Conservation (phyloP, 306 rosid genomes). For the Oxytropis ochrocephala region DNA sequence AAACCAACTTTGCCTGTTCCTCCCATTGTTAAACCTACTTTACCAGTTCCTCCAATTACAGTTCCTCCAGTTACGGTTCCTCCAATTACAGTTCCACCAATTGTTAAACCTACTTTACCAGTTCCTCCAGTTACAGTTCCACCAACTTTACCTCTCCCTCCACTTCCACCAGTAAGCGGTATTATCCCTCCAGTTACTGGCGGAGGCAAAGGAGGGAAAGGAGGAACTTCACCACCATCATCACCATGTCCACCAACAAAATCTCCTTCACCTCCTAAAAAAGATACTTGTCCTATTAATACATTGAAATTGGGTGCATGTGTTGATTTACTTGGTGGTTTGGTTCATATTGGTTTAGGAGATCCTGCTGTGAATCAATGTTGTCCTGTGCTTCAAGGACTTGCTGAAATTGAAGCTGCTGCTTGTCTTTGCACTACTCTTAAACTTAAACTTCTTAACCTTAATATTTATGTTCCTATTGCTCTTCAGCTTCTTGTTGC, state of each 20-base stretch:
- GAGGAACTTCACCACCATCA: not conserved
- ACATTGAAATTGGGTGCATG: constrained; percentile 78
- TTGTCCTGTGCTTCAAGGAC: constrained; percentile 76
- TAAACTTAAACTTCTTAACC: constrained; percentile 78
- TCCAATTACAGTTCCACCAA: constrained; percentile 7
- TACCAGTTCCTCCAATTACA: constrained; percentile 16
- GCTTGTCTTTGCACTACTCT: constrained; percentile 90
- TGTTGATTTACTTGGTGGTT: constrained; percentile 71
- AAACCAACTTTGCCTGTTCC: constrained; percentile 10
- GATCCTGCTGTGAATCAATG: constrained; percentile 72
- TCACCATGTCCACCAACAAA: constrained; percentile 40
- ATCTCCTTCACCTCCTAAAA: constrained; percentile 21
- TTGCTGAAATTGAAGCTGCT: constrained; percentile 75
- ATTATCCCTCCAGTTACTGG: constrained; percentile 26
- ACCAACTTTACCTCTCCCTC: constrained; percentile 5
- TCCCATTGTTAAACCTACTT: constrained; percentile 2
- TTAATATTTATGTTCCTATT: constrained; percentile 66
- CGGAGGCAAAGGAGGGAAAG: constrained; percentile 9
- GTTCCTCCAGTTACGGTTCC: not conserved
- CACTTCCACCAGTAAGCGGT: not conserved
- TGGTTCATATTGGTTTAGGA: constrained; percentile 72
- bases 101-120: not conserved
- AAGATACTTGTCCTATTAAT: constrained; percentile 75
- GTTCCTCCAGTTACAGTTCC: not conserved
- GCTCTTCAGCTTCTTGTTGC: constrained; percentile 89